Evolutionary conservation across 1,284 basidiomycete species (phyloP).

Genomic region (Tylopilus sp.): DNA sequence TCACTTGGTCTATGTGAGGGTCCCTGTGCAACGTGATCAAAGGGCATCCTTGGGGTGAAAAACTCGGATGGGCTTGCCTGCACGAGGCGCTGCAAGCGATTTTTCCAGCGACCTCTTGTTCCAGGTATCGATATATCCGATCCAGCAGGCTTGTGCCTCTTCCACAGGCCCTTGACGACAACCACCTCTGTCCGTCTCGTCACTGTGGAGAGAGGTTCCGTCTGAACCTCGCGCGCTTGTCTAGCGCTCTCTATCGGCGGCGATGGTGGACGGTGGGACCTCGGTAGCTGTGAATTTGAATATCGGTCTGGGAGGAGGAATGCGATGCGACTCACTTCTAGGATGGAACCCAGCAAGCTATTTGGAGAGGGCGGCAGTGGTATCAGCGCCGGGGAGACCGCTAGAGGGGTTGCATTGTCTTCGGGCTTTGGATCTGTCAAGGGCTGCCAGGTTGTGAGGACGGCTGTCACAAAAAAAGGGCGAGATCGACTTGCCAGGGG

Average conservation of each 20-base stretch:
- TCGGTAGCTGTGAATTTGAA: conserved; percentile 17
- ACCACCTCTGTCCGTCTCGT: background rate
- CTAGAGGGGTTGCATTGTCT: background rate
- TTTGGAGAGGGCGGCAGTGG: conserved; percentile 27
- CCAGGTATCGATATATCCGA: conserved; percentile 3
- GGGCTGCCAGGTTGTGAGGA: conserved; percentile 14
- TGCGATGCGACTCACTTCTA: conserved; percentile 13
- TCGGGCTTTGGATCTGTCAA: conserved; percentile 8
- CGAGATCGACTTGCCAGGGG: conserved; percentile 13
- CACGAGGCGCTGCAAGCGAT: conserved; percentile 18
- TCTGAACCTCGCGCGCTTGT: conserved; percentile 10
- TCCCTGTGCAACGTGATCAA: conserved; percentile 13
- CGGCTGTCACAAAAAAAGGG: background rate
- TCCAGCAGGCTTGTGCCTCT: background rate
- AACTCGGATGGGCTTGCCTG: conserved; percentile 11
- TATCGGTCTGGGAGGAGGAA: background rate
- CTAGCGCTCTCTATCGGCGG: background rate
- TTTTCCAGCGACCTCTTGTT: conserved; percentile 7
- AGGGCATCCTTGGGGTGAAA: background rate
- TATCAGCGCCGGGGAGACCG: conserved; percentile 21
- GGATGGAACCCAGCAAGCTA: conserved; percentile 23
- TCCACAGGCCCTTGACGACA: conserved; percentile 17
- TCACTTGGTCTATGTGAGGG: conserved; percentile 1
- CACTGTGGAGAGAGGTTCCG: background rate
- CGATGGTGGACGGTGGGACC: conserved; percentile 5